These are phyloP conservation scores for Candolleomyces eurysporus DNA, from an alignment of 768 basidiomycete species.

Conservation along the genomic window DNA sequence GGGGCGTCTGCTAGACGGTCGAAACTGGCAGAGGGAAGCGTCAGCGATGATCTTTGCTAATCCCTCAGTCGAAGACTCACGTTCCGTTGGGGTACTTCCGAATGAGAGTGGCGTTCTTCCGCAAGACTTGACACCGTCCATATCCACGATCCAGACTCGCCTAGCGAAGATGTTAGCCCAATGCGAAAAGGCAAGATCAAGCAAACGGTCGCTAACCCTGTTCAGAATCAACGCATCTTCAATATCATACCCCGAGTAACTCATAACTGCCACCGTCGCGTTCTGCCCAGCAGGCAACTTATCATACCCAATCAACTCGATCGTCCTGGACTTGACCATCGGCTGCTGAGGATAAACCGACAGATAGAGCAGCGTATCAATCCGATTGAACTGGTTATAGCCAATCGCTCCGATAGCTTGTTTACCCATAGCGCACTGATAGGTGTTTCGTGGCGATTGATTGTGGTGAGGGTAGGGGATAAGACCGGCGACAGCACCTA, in stretches of 20 bases:
- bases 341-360: conserved; percentile 98
- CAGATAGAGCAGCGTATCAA: conserved; percentile 97
- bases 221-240: conserved; percentile 98
- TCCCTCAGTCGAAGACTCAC: too few species aligned
- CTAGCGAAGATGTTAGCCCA: too few species aligned
- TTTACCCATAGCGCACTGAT: conserved; percentile 99
- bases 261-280: conserved; percentile 98
- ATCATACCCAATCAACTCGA: conserved; percentile 95
- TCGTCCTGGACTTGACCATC: conserved; percentile 99
- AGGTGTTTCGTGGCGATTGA: conserved; percentile 98
- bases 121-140: conserved; percentile 94
- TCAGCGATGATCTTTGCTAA: too few species aligned
- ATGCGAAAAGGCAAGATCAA: too few species aligned
- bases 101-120: conserved; percentile 92
- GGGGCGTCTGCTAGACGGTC: conserved; percentile 95
- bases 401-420: conserved; percentile 99
- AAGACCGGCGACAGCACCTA: conserved; percentile 96
- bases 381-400: conserved; percentile 96
- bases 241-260: conserved; percentile 98
- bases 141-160: conserved; percentile 97
- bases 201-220: conserved; percentile 48
- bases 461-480: conserved; percentile 99
- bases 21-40: too few species aligned
- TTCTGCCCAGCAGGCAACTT: conserved; percentile 97
- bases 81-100: conserved; percentile 97